phyloP scores from a whole-genome alignment of 2,329 filamentous ascomycete genomes.

The Colletotrichum camelliae region DNA sequence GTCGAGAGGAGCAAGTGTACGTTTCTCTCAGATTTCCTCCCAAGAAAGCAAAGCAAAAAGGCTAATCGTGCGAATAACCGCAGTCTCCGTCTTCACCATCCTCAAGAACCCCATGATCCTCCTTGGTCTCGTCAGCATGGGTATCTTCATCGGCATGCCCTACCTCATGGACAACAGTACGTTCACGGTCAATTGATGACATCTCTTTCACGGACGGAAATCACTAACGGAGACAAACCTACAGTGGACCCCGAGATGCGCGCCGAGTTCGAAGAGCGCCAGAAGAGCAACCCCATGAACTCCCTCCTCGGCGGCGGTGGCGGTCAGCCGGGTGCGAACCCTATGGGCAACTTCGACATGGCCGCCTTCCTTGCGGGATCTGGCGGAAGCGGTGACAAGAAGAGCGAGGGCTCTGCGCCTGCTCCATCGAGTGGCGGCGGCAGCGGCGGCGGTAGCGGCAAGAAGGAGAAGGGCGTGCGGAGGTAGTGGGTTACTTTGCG shows the following conservation, averaged over 20 bases:
- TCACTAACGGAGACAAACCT: not conserved
- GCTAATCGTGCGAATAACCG: not conserved
- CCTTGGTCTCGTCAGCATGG: conserved; percentile 83
- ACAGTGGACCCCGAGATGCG: conserved; percentile 96
- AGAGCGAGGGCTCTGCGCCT: conserved; percentile 42
- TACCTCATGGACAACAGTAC: conserved; percentile 95
- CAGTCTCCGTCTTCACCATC: conserved; percentile 80
- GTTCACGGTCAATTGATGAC: conserved; percentile 32
- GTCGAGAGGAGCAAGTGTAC: conserved; percentile 77
- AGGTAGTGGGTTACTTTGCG: conserved; percentile 26
- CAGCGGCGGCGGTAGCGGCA: conserved; percentile 23
- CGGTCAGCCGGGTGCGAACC: conserved; percentile 35
- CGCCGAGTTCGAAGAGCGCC: conserved; percentile 90
- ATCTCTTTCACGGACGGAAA: not conserved
- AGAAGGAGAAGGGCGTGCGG: conserved; percentile 48
- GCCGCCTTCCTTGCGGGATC: conserved; percentile 67
- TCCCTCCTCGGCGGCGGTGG: conserved; percentile 52
- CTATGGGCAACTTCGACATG: conserved; percentile 65
- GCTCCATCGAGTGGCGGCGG: conserved; percentile 26
- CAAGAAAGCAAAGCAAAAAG: not conserved
- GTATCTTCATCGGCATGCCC: conserved; percentile 88
- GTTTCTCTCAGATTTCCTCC: conserved; percentile 36
- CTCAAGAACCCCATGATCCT: conserved; percentile 97
- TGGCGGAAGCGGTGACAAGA: conserved; percentile 42
- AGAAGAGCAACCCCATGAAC: conserved; percentile 75